A percentile compares a stretch with the other conserved stretches of the same genome.
Conservation (phyloP, 2,329 filamentous ascomycete species). For the Fusarium palustre region DNA sequence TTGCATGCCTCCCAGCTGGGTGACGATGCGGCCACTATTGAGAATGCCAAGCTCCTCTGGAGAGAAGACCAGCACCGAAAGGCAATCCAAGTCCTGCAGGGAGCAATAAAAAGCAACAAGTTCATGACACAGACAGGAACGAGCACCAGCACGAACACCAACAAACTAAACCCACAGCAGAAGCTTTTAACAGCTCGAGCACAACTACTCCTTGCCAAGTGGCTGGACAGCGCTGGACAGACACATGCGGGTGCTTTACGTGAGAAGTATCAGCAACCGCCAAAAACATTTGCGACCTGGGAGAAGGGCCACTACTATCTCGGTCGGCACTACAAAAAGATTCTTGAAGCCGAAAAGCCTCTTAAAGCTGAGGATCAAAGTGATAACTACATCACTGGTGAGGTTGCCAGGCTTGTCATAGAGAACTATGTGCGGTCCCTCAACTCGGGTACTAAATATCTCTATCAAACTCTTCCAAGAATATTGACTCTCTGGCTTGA, state of each 20-base stretch:
- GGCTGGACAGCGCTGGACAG: conserved; percentile 95
- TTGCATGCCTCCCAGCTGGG: conserved; percentile 87
- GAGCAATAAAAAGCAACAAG: conserved; percentile 84
- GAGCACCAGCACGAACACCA: conserved; percentile 50
- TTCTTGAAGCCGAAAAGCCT: conserved; percentile 87
- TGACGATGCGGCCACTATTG: conserved; percentile 89
- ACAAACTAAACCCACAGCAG: conserved; percentile 61
- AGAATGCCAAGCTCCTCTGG: conserved; percentile 93
- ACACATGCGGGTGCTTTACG: conserved; percentile 85
- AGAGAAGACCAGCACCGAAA: conserved; percentile 93
- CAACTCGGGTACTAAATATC: conserved; percentile 90
- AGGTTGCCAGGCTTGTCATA: conserved; percentile 87
- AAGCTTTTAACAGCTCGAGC: conserved; percentile 78
- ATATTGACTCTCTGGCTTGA: conserved; percentile 95
- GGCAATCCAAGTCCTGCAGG: conserved; percentile 90
- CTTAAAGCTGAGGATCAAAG: conserved; percentile 82
- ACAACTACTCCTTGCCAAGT: conserved; percentile 91
- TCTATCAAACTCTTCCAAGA: conserved; percentile 93
- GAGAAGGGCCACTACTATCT: conserved; percentile 98
- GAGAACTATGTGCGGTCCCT: conserved; percentile 93
- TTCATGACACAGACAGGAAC: conserved; percentile 67
- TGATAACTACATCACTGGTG: conserved; percentile 81
- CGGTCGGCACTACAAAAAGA: conserved; percentile 96
- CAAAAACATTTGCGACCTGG: conserved; percentile 78
- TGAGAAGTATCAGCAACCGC: conserved; percentile 84